Evolutionary conservation across 805 yeast species (phyloP).

Genomic region (Starmerella apicola): DNA sequence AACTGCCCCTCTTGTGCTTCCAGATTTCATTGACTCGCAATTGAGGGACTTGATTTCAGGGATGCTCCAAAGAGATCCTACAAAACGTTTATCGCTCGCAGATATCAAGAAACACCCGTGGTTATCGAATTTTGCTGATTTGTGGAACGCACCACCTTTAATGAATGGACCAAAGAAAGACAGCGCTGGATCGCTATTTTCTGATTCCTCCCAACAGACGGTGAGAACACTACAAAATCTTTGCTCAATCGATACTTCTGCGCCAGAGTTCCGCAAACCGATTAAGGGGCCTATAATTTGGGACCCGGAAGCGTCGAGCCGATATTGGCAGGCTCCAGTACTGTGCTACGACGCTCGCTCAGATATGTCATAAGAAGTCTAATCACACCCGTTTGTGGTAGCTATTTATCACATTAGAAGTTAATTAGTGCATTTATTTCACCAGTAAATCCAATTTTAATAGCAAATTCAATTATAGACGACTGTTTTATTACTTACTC

Average conservation of each 20-base stretch:
- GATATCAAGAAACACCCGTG: conserved; percentile 7
- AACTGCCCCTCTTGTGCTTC: conserved; percentile 78
- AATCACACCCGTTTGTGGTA: too few species aligned
- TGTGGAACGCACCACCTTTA: conserved; percentile 4
- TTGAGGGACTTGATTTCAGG: conserved; percentile 47
- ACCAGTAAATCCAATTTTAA: too few species aligned
- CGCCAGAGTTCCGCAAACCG: conserved; percentile 1
- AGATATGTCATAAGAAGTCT: neutral
- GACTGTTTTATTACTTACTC: too few species aligned
- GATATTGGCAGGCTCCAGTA: neutral
- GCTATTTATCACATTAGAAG: too few species aligned
- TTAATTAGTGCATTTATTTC: too few species aligned
- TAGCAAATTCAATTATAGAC: too few species aligned
- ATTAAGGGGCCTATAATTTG: conserved; percentile 8
- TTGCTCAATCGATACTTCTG: neutral
- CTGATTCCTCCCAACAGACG: neutral
- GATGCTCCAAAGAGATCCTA: conserved; percentile 55
- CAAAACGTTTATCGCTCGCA: conserved; percentile 35
- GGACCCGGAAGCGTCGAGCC: conserved; percentile 6
- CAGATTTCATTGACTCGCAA: conserved; percentile 53
- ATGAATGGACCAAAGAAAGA: neutral
- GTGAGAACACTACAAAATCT: too few species aligned
- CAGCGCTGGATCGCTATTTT: neutral
- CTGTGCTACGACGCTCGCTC: neutral
- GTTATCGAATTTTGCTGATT: neutral